Conservation (phyloP, 805 yeast species). For the Zygoascus flipseniorum region DNA sequence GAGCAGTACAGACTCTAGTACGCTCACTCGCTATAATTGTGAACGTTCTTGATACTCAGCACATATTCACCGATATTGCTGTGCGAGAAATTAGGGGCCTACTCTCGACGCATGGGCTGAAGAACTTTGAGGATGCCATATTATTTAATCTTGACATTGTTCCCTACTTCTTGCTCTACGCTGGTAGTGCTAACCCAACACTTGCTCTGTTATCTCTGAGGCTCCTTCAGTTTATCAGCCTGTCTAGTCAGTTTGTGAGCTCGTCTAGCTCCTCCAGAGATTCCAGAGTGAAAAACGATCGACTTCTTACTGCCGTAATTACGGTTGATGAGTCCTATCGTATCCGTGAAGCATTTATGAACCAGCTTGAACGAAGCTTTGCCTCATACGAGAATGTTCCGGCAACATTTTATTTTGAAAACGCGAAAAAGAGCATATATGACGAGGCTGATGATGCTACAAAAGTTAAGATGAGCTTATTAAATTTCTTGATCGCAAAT, state of each 20-base stretch:
- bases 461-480: slow-evolving; percentile 44
- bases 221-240: slow-evolving; percentile 44
- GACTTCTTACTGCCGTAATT: slow-evolving; percentile 61
- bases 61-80: slow-evolving; percentile 47
- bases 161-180: slow-evolving; percentile 66
- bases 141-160: slow-evolving; percentile 62
- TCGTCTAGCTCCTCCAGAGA: slow-evolving; percentile 17
- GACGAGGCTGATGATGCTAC: slow-evolving; percentile 8
- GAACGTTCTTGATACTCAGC: slow-evolving; percentile 36
- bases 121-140: slow-evolving; percentile 63
- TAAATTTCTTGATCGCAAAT: slow-evolving; percentile 49
- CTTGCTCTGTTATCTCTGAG: slow-evolving; percentile 48
- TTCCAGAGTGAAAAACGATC: slow-evolving; percentile 39
- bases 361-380: slow-evolving; percentile 44
- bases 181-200: slow-evolving; percentile 44
- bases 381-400: slow-evolving; percentile 6
- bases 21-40: slow-evolving; percentile 14
- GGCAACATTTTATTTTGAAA: not conserved
- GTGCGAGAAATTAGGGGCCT: slow-evolving; percentile 25
- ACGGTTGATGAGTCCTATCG: slow-evolving; percentile 72
- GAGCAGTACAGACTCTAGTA: slow-evolving; percentile 29
- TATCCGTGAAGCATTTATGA: slow-evolving; percentile 63
- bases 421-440: not conserved
- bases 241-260: slow-evolving; percentile 39
- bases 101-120: slow-evolving; percentile 51